These are phyloP conservation scores for Dittrichia graveolens DNA, from an alignment of 129 eudicot species.

Conservation along the genomic window DNA sequence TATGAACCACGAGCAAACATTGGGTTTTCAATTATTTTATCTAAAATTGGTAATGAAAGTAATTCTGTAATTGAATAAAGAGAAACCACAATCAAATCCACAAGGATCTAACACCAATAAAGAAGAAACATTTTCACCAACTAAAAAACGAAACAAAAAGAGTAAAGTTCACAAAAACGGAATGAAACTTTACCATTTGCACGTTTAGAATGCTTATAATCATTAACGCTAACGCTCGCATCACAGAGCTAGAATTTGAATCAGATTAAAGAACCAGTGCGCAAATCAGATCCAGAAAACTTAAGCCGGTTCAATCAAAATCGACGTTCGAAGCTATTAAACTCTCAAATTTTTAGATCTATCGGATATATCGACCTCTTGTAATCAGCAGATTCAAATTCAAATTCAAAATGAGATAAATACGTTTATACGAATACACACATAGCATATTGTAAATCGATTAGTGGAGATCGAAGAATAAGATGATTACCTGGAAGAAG, in stretches of 20 bases:
- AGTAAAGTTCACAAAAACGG: constrained; percentile 12
- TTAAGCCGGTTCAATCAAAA: constrained; percentile 12
- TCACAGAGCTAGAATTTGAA: background rate
- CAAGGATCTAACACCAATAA: background rate
- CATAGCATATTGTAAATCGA: background rate
- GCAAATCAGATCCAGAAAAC: constrained; percentile 20
- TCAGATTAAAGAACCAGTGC: background rate
- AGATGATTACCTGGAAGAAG: constrained; percentile 26
- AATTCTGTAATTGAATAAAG: background rate
- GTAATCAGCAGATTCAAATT: background rate
- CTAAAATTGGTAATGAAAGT: background rate
- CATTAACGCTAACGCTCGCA: background rate
- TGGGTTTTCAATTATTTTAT: background rate
- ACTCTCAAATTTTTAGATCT: background rate
- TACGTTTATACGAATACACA: background rate
- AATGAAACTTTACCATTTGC: background rate
- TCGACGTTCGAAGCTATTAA: background rate
- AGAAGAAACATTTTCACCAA: background rate
- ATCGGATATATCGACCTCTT: background rate
- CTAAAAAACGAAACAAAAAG: constrained; percentile 15
- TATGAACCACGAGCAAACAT: background rate
- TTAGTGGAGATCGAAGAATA: background rate
- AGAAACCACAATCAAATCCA: background rate
- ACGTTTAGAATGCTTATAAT: background rate
- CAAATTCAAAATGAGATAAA: background rate